phyloP scores from a whole-genome alignment of 2,329 filamentous ascomycete species.

The Tolypocladium inflatum region DNA sequence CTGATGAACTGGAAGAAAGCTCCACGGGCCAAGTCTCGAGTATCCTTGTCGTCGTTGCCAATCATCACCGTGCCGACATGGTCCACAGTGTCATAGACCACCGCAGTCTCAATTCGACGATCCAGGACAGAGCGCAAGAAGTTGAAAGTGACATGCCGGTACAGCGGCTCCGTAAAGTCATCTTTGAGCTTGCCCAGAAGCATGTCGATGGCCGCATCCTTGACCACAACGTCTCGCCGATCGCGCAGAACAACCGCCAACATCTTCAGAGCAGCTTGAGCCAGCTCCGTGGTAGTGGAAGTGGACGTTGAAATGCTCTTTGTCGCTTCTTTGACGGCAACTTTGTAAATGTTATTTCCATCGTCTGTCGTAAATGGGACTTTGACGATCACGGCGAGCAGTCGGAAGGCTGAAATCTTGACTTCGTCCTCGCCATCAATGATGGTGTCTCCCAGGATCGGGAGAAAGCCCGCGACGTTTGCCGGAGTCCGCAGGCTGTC shows the following conservation, averaged over 20 bases:
- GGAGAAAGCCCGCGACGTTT: conserved; percentile 79
- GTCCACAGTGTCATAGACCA: conserved; percentile 87
- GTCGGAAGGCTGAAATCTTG: conserved; percentile 74
- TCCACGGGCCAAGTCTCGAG: conserved; percentile 77
- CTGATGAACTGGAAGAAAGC: conserved; percentile 91
- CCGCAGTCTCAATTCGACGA: conserved; percentile 73
- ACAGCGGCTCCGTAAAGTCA: conserved; percentile 85
- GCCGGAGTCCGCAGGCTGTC: conserved; percentile 67
- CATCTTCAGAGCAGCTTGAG: conserved; percentile 83
- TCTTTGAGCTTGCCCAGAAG: conserved; percentile 74
- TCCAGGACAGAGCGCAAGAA: conserved; percentile 84
- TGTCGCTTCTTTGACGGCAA: conserved; percentile 79
- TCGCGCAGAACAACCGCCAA: conserved; percentile 79
- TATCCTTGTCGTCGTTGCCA: conserved; percentile 83
- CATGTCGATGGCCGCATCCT: conserved; percentile 73
- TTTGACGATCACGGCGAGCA: conserved; percentile 78
- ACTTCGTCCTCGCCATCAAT: conserved; percentile 84
- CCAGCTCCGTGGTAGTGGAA: conserved; percentile 71
- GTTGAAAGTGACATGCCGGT: conserved; percentile 88
- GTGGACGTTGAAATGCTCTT: conserved; percentile 69
- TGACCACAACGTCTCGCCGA: conserved; percentile 63
- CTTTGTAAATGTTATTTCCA: conserved; percentile 53
- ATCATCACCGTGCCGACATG: conserved; percentile 89
- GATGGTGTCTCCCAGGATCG: conserved; percentile 79
- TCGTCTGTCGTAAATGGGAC: conserved; percentile 70